phyloP scores from a whole-genome alignment of 2,329 filamentous ascomycete species.

The Sporothrix humicola region DNA sequence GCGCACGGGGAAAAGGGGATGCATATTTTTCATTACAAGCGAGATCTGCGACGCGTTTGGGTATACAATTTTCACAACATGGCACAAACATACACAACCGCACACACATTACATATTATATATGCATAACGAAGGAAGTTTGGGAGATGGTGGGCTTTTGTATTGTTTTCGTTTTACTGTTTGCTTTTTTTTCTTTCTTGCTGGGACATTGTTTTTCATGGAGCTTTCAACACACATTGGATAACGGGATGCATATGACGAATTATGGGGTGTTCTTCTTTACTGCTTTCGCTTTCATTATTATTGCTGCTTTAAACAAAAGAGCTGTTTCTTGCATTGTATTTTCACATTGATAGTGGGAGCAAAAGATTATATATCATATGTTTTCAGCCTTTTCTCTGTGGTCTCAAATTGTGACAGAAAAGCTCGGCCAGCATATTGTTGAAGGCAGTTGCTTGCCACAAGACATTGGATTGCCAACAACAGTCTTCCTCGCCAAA shows the following conservation, averaged over 20 bases:
- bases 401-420: background rate
- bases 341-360: background rate
- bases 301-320: background rate
- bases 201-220: background rate
- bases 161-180: background rate
- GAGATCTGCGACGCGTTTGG: slow-evolving; percentile 9
- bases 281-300: background rate
- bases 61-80: slow-evolving; percentile 3
- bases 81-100: slow-evolving; percentile 16
- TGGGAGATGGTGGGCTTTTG: background rate
- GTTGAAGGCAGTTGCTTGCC: background rate
- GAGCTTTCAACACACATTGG: slow-evolving; percentile 1
- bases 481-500: background rate
- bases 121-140: slow-evolving; percentile 17
- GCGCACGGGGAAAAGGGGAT: slow-evolving; percentile 1
- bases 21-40: background rate
- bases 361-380: background rate
- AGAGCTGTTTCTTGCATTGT: background rate
- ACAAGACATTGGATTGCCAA: background rate
- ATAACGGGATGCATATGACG: background rate
- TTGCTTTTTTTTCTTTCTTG: background rate
- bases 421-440: background rate
- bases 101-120: background rate
- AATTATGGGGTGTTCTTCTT: background rate
- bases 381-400: background rate